phyloP scores from a whole-genome alignment of 2,329 filamentous ascomycete species.

The Hortaea sp. region DNA sequence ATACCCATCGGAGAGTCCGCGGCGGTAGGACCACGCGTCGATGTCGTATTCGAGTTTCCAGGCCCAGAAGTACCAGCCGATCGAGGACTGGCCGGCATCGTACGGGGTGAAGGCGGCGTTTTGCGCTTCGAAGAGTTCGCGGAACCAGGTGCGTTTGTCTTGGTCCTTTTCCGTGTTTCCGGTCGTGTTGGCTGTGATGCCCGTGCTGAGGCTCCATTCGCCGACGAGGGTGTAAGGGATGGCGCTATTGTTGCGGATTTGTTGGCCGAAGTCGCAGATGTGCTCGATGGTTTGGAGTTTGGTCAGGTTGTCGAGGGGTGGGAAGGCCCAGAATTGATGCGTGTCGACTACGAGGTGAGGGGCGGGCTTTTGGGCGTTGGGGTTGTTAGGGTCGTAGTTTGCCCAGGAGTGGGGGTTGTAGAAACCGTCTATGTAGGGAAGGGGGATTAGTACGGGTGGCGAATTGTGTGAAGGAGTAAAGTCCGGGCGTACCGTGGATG shows the following conservation, averaged over 20 bases:
- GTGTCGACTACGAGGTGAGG: conserved; percentile 12
- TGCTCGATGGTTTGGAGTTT: conserved; percentile 7
- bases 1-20: conserved; percentile 11
- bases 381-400: conserved; percentile 13
- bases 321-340: conserved; percentile 20
- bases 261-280: conserved; percentile 10
- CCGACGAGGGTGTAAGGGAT: conserved; percentile 12
- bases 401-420: conserved; percentile 14
- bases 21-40: conserved; percentile 16
- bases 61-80: conserved; percentile 18
- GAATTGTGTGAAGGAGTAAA: neutral
- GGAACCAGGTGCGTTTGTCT: conserved; percentile 15
- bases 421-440: conserved; percentile 12
- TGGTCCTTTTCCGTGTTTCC: conserved; percentile 4
- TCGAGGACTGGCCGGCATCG: conserved; percentile 5
- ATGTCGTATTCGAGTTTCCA: conserved; percentile 20
- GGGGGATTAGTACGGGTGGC: neutral
- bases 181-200: conserved; percentile 7
- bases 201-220: conserved; percentile 15
- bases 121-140: conserved; percentile 15
- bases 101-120: conserved; percentile 13
- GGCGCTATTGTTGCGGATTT: conserved; percentile 5
- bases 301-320: conserved; percentile 11
- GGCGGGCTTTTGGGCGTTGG: conserved; percentile 1
- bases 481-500: conserved; percentile 9